Evolutionary conservation across 257 asterid genomes (phyloP).

Genomic region (Petrea volubilis): DNA sequence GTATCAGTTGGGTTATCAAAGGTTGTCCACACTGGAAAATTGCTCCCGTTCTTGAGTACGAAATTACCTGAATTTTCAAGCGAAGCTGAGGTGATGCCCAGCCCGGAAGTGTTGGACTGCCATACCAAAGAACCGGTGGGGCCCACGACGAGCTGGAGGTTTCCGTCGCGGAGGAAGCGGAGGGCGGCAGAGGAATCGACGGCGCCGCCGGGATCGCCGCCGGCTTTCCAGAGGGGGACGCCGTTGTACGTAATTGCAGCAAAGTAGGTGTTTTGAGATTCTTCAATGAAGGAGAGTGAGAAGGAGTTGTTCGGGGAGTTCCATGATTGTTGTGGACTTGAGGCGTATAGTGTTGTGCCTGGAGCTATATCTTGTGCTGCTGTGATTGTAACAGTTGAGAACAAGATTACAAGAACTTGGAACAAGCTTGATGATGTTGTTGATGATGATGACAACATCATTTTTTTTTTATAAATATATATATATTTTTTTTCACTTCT

Average conservation of each 20-base stretch:
- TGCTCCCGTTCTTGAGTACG: conserved; percentile 43
- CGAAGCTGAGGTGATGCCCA: conserved; percentile 48
- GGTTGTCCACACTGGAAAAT: conserved; percentile 52
- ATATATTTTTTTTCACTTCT: too few relatives aligned
- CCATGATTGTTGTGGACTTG: conserved; percentile 56
- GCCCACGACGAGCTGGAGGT: conserved; percentile 61
- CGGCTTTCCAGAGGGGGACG: conserved; percentile 67
- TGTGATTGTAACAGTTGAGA: neutral
- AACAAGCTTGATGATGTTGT: neutral
- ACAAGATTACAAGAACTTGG: conserved; percentile 16
- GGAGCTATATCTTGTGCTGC: conserved; percentile 46
- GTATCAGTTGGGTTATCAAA: conserved; percentile 72
- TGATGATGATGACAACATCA: neutral
- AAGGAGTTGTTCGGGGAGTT: conserved; percentile 52
- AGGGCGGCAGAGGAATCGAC: conserved; percentile 55
- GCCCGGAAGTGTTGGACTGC: conserved; percentile 62
- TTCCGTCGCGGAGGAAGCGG: conserved; percentile 52
- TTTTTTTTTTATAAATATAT: neutral
- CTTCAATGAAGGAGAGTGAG: conserved; percentile 53
- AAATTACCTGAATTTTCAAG: conserved; percentile 68
- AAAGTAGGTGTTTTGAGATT: conserved; percentile 28
- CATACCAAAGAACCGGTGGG: conserved; percentile 39
- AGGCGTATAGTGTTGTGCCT: conserved; percentile 55
- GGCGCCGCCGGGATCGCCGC: conserved; percentile 52
- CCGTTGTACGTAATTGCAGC: conserved; percentile 61